Evolutionary conservation across 768 basidiomycete species (phyloP).

Genomic region (Phlegmacium glaucopus): DNA sequence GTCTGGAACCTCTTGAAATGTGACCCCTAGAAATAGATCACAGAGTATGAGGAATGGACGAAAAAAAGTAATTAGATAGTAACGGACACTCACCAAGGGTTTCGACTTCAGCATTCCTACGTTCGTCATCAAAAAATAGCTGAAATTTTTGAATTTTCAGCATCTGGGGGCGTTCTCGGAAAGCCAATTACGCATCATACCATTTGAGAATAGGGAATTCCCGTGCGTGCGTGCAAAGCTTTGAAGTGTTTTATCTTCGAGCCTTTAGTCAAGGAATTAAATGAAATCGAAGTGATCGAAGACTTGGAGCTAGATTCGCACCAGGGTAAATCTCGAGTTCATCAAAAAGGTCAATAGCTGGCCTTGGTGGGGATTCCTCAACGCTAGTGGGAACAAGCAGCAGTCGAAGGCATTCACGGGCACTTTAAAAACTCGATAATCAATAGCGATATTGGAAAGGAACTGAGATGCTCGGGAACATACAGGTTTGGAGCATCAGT

Average conservation of each 20-base stretch:
- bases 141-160: constrained; percentile 12
- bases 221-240: constrained; percentile 66
- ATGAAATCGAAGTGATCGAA: background rate
- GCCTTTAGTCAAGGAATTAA: constrained; percentile 32
- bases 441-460: background rate
- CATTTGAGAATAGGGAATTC: constrained; percentile 80
- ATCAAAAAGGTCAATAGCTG: constrained; percentile 63
- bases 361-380: constrained; percentile 28
- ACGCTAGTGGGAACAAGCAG: constrained; percentile 44
- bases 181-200: constrained; percentile 29
- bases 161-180: too few relatives aligned
- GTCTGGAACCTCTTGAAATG: constrained; percentile 66
- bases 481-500: constrained; percentile 72
- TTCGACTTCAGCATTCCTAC: constrained; percentile 60
- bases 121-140: constrained; percentile 75
- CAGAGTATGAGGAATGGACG: too few relatives aligned
- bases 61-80: background rate
- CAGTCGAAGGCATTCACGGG: constrained; percentile 67
- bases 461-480: constrained; percentile 2
- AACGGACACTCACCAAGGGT: constrained; percentile 40
- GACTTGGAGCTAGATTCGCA: constrained; percentile 15
- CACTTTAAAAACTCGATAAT: constrained; percentile 40
- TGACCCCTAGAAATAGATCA: constrained; percentile 57
- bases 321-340: constrained; percentile 75
- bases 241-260: constrained; percentile 84